Base-by-base conservation (phyloP, 176 grass and related monocot genomes). In the Cymbopogon citratus region DNA sequence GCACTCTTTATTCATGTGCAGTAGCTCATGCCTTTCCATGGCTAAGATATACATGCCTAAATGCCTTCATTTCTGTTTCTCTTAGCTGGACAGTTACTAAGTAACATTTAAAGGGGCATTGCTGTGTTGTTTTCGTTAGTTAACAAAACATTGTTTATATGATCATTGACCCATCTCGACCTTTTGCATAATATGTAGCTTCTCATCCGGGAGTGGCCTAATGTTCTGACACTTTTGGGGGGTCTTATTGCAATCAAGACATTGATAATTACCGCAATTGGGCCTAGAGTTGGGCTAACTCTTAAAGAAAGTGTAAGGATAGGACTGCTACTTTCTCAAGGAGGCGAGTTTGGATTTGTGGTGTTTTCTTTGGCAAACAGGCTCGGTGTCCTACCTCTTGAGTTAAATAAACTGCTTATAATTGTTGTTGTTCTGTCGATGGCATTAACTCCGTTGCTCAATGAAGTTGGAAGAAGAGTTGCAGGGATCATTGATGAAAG, bases 321-420 rank as follows among this genome's bases (percentile, higher is more conserved):
- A 69, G 96, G 96, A 31, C 71, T 98, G 74, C 87, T 98, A 82
- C 92, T 98, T 84, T 98, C 96, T 73, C 96, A 98, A 95, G 96
- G 96, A 86, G 96, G 96, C 54, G 92, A 98, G 82, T 98, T 98
- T 56, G 96, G 92, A 62, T 98, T 98, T 0, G 92, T 98, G 82
- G 92, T 98, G 61, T 95, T 98, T 91, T 98, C 96, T 69, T 91
- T 98, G 67, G 96, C 92, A 80, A 98, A 98, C 81, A 98, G 96
- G 83, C 96, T 98, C 71, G 96, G 96, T 26, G 96, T 98, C 59
- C 90, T 98, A 34, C 96, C 96, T 2, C 92, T 98, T 28, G 96
- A 98, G 85, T 83, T 98, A 66, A 98, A 98, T 80, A 98, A 98
- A 87, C 85, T 98, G 71, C 92, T 98, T 74, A 98, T 98, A 57